Evolutionary conservation across 768 basidiomycete genomes (phyloP), one percentile per base, ranked within the genome.

Genomic region (Boletus pseudopeckii): DNA sequence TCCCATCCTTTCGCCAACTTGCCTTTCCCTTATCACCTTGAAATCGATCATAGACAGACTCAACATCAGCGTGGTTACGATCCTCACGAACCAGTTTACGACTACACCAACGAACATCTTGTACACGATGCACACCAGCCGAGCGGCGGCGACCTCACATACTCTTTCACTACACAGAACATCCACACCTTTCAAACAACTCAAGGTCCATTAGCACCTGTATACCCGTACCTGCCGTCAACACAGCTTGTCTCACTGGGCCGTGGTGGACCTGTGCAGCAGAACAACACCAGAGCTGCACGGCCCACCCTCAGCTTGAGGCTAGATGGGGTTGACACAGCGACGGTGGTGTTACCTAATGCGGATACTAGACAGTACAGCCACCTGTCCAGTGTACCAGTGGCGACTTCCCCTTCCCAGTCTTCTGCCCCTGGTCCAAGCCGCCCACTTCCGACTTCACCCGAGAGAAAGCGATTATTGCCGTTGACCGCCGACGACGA

Each of bases 381-480:
- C 69, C 64, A 58, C 54, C 28, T 52, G 17, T 28, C 51, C 24
- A 50, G 58, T 60, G 62, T 24, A 4, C 24, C 24, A 24, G 24
- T 71, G 52, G 56, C 39, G 13, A 43, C 34, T 34, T 44, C 55
- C 2, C 24, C 40, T 17, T 22, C 58, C 49, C 54, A 58, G 37
- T 36, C 10, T 22, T 38, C 45, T 20, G 14, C 22, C 28, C 18
- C 57, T 50, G 46, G 57, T 6, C 56, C 69, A 3, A 55, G 52
- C 43, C 54, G 43, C 34, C 46, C 26, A 7, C 18, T 28, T 1
- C 60, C 63, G 49, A 48, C 42, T 7, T 69, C 67, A 9, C 64
- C 66, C 41, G 57, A 56, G 14, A 59, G 50, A 22, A 67, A 53
- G 42, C 57, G 67, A 10, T 18, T 50, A 4, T 28, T 53, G 9